Base-by-base conservation (phyloP, 2,329 filamentous ascomycete genomes). In the Colletotrichum sp. region DNA sequence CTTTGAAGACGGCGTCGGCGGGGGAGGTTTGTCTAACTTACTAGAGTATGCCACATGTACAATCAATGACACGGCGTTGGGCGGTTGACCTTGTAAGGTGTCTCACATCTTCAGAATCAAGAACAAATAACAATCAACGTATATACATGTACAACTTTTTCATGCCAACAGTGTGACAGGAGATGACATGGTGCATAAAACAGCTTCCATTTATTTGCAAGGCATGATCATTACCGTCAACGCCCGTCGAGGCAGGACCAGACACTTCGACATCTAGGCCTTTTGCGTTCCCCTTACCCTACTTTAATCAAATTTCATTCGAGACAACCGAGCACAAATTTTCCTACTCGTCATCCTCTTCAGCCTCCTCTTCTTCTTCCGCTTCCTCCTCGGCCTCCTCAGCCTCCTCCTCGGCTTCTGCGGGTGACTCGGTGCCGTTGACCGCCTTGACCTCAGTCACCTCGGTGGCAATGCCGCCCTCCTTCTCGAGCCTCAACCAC, bases 401-500 rank as follows among this genome's bases (percentile, higher is more conserved):
- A 16, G 81, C 78, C 21, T 78, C 79, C 14, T 79, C 78, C 14
- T 81, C 79, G 18, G 77, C 79, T 24, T 80, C 78, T 30, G 78
- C 78, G 8, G 80, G 79, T 26, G 78, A 77, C 26, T 75, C 76
- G 7, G 77, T 81, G 8, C 43, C 70, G 79, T 34, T 77, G n/a
- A 74, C 80, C 28, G 80, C 79, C 9, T 77, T 79, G 13, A 79
- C 79, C 26, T 78, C 79, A n/a, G 78, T 81, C 52, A 79, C 79
- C 28, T 61, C 80, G 7, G 85, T 81, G 78, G 82, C 83, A 75
- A 85, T 82, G 5, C 88, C 89, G 4, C 94, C 94, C 80, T 96
- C 93, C 75, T 90, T 91, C 87, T 99, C 97, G 77, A 98, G 83
- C 81, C 91, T 90, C 80, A 99, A 83, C 88, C 95, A 98, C 84